A percentile compares a stretch with the other conserved stretches of the same genome.
These are phyloP conservation scores for Gloeophyllum trabeum DNA, from an alignment of 768 basidiomycete genomes.

Conservation along the genomic window DNA sequence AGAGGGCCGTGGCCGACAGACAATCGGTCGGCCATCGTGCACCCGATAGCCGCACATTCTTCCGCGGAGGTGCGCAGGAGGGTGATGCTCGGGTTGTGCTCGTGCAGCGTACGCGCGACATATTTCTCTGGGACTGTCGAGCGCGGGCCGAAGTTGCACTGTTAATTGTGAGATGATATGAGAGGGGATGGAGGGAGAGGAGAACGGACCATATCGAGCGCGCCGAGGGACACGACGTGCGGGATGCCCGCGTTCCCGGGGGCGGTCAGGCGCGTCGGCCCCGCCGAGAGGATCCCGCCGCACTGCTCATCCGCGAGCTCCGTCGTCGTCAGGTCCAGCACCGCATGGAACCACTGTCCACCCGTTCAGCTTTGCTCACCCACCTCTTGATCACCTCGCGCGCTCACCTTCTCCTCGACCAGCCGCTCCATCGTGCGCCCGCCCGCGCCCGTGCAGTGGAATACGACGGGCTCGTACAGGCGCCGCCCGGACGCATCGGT, in stretches of 20 bases:
- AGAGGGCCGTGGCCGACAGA: neutral
- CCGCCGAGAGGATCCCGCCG: slow-evolving; percentile 17
- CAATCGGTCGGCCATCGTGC: slow-evolving; percentile 10
- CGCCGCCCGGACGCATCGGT: neutral
- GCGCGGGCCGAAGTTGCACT: slow-evolving; percentile 19
- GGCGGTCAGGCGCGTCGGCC: slow-evolving; percentile 16
- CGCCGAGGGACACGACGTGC: slow-evolving; percentile 19
- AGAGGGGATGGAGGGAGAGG: no score
- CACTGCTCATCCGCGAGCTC: slow-evolving; percentile 21
- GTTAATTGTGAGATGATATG: no score
- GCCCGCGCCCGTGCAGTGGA: slow-evolving; percentile 19
- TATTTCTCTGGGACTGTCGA: slow-evolving; percentile 14
- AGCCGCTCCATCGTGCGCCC: slow-evolving; percentile 19
- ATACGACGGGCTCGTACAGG: slow-evolving; percentile 12
- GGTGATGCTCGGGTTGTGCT: slow-evolving; percentile 18
- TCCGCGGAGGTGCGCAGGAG: slow-evolving; percentile 18
- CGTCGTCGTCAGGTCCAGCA: slow-evolving; percentile 20
- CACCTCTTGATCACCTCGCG: neutral
- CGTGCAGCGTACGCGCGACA: slow-evolving; percentile 8
- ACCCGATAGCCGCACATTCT: slow-evolving; percentile 14
- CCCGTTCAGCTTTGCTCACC: neutral
- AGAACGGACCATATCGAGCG: slow-evolving; percentile 22
- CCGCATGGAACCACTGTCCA: slow-evolving; percentile 11
- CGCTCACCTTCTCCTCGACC: slow-evolving; percentile 8
- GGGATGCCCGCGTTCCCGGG: slow-evolving; percentile 11